These are phyloP conservation scores for Globisporangium irregulare DNA, from an alignment of 352 stramenopile genomes.

Conservation along the genomic window DNA sequence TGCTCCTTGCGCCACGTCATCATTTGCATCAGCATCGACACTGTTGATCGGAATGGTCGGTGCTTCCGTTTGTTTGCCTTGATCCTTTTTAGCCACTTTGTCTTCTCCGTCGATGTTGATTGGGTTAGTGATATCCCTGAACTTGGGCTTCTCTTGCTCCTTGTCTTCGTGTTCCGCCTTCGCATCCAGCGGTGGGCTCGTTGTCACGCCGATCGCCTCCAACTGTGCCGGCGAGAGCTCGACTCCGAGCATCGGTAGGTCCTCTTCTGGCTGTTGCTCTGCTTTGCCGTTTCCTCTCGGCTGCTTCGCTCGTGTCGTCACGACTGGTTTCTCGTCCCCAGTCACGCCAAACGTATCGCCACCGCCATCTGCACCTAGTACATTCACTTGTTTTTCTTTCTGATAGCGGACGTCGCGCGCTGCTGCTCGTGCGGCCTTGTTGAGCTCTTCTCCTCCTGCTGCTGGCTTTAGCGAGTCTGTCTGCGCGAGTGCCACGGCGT, in stretches of 20 bases:
- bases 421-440: not conserved
- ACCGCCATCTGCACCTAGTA: not conserved
- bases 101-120: not conserved
- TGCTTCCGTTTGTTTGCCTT: not conserved
- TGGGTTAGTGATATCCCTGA: not conserved
- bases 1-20: not conserved
- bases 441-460: not conserved
- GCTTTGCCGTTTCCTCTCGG: not conserved
- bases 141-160: not conserved
- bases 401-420: not conserved
- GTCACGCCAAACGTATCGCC: not conserved
- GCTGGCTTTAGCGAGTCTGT: not conserved
- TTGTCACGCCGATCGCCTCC: constrained; percentile 15
- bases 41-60: not conserved
- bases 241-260: constrained; percentile 1
- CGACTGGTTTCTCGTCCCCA: not conserved
- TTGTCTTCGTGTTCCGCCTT: not conserved
- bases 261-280: not conserved
- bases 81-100: not conserved
- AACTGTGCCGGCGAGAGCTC: constrained; percentile 18
- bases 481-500: not conserved
- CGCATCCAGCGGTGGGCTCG: not conserved
- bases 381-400: not conserved
- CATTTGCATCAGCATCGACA: not conserved
- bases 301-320: not conserved